Conservation (phyloP, 2,329 filamentous ascomycete species). For the Leptosphaerulina australis region DNA sequence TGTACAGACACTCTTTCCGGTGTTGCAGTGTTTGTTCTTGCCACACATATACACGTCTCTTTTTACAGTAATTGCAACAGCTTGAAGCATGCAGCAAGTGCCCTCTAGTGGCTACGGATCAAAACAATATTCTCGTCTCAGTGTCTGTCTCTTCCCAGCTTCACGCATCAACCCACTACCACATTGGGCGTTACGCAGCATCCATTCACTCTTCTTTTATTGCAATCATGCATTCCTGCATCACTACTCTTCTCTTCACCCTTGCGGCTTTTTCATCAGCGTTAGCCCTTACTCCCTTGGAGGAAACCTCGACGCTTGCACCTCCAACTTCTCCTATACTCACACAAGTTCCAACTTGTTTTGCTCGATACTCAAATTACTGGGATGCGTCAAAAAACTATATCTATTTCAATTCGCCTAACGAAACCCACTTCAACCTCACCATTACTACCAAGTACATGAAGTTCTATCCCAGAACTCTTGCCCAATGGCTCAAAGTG, state of each 20-base stretch:
- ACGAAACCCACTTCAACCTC: constrained; percentile 1
- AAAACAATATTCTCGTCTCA: neutral
- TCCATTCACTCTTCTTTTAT: constrained; percentile 8
- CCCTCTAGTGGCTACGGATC: neutral
- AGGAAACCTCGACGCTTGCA: neutral
- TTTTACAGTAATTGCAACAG: no score
- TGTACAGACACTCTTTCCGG: no score
- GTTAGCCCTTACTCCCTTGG: neutral
- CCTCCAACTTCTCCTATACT: neutral
- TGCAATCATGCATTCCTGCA: constrained; percentile 8
- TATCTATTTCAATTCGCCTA: constrained; percentile 5
- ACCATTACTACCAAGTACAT: constrained; percentile 1
- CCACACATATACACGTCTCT: no score
- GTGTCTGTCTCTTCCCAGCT: neutral
- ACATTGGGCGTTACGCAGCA: neutral
- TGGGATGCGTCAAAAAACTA: neutral
- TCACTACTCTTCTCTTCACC: constrained; percentile 2
- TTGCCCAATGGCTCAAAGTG: neutral
- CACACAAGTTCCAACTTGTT: neutral
- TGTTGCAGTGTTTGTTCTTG: no score
- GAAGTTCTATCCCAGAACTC: constrained; percentile 8
- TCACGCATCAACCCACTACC: neutral
- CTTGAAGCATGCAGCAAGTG: neutral
- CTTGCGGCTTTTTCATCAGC: constrained; percentile 1
- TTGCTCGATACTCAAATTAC: neutral